A percentile compares a stretch with the other conserved stretches of the same genome.
Conservation (phyloP, 1,284 basidiomycete genomes). For the Erythrobasidium hasegawianum region DNA sequence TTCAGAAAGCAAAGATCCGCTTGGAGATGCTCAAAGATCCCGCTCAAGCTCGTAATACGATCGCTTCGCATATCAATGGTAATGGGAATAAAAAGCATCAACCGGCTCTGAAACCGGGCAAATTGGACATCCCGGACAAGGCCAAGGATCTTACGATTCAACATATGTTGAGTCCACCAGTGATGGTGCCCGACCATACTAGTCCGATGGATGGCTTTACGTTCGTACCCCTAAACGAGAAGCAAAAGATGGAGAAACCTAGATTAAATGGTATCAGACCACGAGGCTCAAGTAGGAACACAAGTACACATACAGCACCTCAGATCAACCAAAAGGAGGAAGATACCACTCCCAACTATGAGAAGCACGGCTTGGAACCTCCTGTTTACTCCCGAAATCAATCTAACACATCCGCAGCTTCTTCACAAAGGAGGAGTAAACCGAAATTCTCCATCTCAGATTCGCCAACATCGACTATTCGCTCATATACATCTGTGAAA, state of each 20-base stretch:
- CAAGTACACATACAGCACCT: too few relatives aligned
- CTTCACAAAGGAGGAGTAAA: background rate
- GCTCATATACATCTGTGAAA: background rate
- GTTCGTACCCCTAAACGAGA: too few relatives aligned
- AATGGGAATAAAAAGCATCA: background rate
- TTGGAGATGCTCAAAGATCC: slow-evolving; percentile 20
- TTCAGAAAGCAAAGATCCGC: slow-evolving; percentile 36
- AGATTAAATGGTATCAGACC: too few relatives aligned
- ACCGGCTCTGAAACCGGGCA: slow-evolving; percentile 14
- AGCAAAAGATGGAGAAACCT: too few relatives aligned
- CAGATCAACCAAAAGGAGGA: too few relatives aligned
- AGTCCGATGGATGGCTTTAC: too few relatives aligned
- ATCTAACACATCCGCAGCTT: background rate
- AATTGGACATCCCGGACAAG: background rate
- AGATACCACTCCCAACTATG: too few relatives aligned
- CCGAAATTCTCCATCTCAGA: background rate
- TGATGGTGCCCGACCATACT: too few relatives aligned
- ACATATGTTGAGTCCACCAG: background rate
- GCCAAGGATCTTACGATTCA: slow-evolving; percentile 6
- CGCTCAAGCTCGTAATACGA: background rate
- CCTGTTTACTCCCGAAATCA: too few relatives aligned
- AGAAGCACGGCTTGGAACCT: too few relatives aligned
- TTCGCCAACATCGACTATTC: slow-evolving; percentile 1
- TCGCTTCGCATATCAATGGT: slow-evolving; percentile 10
- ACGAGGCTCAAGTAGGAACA: too few relatives aligned